phyloP scores from a whole-genome alignment of 768 basidiomycete genomes.

The Albatrellus ellisii region DNA sequence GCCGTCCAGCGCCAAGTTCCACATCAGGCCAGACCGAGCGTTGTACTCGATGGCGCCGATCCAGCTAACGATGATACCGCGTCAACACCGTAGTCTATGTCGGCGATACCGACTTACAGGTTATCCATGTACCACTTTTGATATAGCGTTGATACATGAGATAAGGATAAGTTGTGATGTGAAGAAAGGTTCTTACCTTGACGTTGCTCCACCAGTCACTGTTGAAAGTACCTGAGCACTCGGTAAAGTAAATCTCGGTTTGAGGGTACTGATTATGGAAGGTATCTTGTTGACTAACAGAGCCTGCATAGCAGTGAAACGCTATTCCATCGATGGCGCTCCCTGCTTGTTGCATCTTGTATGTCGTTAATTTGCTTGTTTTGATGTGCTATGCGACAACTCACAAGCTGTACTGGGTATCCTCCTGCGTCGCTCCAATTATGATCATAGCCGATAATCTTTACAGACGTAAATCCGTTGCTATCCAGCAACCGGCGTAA shows the following conservation, averaged over 20 bases:
- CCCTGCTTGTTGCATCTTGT: conserved; percentile 40
- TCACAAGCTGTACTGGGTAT: conserved; percentile 46
- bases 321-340: conserved; percentile 49
- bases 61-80: conserved; percentile 17
- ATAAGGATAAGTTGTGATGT: background rate
- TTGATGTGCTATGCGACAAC: conserved; percentile 14
- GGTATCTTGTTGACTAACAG: conserved; percentile 34
- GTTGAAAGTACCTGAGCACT: conserved; percentile 54
- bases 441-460: conserved; percentile 52
- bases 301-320: conserved; percentile 62
- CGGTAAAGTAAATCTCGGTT: conserved; percentile 45
- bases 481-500: conserved; percentile 44
- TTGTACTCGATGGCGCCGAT: conserved; percentile 30
- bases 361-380: background rate
- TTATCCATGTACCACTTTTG: conserved; percentile 60
- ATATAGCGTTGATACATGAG: background rate
- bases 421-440: conserved; percentile 58
- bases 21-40: conserved; percentile 45
- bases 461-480: conserved; percentile 39
- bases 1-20: conserved; percentile 59
- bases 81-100: background rate
- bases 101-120: conserved; percentile 23
- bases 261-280: conserved; percentile 44
- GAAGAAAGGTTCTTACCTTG: conserved; percentile 32
- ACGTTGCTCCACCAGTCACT: conserved; percentile 74